phyloP scores from a whole-genome alignment of 2,329 filamentous ascomycete genomes.

The Ophiostoma fasciatum region DNA sequence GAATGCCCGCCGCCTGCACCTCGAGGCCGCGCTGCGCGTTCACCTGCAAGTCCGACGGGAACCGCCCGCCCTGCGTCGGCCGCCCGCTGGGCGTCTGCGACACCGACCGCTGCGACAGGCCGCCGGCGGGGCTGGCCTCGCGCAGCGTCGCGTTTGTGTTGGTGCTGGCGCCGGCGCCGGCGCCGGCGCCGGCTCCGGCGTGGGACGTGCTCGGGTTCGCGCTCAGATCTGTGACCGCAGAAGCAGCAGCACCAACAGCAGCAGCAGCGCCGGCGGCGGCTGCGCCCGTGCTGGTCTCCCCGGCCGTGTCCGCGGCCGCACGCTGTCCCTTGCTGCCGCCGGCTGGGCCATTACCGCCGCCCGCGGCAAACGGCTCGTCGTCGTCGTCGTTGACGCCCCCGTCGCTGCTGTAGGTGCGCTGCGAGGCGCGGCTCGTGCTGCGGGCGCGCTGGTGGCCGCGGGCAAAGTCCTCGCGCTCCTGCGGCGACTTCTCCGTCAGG shows the following conservation, averaged over 20 bases:
- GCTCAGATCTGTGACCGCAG: too few species aligned
- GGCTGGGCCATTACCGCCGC: too few species aligned
- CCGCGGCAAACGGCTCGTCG: conserved; percentile 42
- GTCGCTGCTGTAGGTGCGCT: conserved; percentile 54
- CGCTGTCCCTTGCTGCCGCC: too few species aligned
- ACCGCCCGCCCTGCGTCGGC: conserved; percentile 86
- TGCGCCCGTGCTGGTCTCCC: too few species aligned
- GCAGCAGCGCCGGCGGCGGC: too few species aligned
- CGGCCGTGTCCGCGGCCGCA: too few species aligned
- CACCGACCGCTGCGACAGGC: conserved; percentile 15
- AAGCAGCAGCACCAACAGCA: too few species aligned
- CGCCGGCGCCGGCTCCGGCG: not conserved
- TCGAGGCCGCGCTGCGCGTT: conserved; percentile 66
- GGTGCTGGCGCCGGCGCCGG: not conserved
- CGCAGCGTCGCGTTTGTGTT: not conserved
- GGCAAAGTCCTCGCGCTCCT: conserved; percentile 79
- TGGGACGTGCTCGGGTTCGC: conserved; percentile 14
- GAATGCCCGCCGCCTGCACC: conserved; percentile 46
- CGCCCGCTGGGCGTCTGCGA: conserved; percentile 42
- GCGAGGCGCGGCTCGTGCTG: conserved; percentile 55
- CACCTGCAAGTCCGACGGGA: conserved; percentile 85
- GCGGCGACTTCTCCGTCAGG: conserved; percentile 74
- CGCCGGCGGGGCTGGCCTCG: not conserved
- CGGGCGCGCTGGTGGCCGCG: conserved; percentile 48
- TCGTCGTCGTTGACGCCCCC: conserved; percentile 63